Evolutionary conservation across 768 basidiomycete genomes (phyloP).

Genomic region (Collybiopsis confluens): DNA sequence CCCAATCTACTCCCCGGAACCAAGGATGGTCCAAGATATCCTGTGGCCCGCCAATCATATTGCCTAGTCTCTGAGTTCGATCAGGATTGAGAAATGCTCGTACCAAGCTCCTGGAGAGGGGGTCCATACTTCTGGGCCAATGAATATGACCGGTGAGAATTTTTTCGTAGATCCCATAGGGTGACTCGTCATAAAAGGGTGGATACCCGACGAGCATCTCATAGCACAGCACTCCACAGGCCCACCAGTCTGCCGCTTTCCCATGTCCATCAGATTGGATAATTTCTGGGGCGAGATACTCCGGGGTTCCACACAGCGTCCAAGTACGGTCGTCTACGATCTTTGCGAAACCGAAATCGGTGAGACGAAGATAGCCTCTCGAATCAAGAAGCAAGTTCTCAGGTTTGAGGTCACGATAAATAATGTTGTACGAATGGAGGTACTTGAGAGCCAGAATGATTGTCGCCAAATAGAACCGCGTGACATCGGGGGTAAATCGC

Average conservation of each 20-base stretch:
- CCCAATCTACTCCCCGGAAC: slow-evolving; percentile 96
- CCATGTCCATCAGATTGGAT: slow-evolving; percentile 97
- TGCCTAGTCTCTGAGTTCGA: slow-evolving; percentile 86
- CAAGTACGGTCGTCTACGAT: slow-evolving; percentile 96
- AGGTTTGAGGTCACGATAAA: slow-evolving; percentile 97
- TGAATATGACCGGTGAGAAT: slow-evolving; percentile 84
- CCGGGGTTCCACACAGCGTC: slow-evolving; percentile 94
- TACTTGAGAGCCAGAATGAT: slow-evolving; percentile 95
- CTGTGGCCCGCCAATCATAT: slow-evolving; percentile 87
- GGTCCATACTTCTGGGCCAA: slow-evolving; percentile 87
- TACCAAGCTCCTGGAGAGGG: slow-evolving; percentile 85
- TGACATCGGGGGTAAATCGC: slow-evolving; percentile 94
- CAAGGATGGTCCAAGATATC: slow-evolving; percentile 91
- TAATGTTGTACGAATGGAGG: slow-evolving; percentile 93
- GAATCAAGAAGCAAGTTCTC: slow-evolving; percentile 97
- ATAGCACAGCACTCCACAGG: slow-evolving; percentile 93
- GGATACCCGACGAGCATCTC: slow-evolving; percentile 99
- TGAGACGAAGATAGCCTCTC: slow-evolving; percentile 89
- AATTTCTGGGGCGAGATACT: slow-evolving; percentile 97
- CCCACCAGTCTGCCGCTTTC: slow-evolving; percentile 99
- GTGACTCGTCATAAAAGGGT: slow-evolving; percentile 97
- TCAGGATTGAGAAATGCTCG: slow-evolving; percentile 88
- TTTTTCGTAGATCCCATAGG: slow-evolving; percentile 97
- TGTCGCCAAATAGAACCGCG: slow-evolving; percentile 95
- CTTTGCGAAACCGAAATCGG: slow-evolving; percentile 98